These are phyloP conservation scores for Xerocomus spinulosus DNA, from an alignment of 768 basidiomycete genomes.

Conservation along the genomic window DNA sequence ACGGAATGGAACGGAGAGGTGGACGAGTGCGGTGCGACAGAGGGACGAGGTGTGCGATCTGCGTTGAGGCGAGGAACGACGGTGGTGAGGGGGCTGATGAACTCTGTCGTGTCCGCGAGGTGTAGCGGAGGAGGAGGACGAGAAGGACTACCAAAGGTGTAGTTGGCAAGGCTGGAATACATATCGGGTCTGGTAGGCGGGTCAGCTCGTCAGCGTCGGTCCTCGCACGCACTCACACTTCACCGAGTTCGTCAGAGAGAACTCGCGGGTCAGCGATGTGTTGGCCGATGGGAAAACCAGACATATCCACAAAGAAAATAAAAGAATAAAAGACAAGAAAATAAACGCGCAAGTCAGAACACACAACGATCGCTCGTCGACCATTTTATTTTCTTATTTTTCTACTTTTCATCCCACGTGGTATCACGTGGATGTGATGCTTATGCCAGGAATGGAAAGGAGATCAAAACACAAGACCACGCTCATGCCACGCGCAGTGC, in stretches of 20 bases:
- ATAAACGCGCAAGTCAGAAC: not conserved
- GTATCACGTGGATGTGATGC: slow-evolving; percentile 22
- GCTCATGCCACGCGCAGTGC: slow-evolving; percentile 10
- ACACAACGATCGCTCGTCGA: slow-evolving; percentile 1
- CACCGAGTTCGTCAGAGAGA: slow-evolving; percentile 26
- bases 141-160: slow-evolving; percentile 40
- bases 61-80: slow-evolving; percentile 17
- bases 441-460: not conserved
- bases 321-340: not conserved
- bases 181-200: slow-evolving; percentile 13
- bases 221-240: not conserved
- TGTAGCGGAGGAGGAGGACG: slow-evolving; percentile 14
- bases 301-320: slow-evolving; percentile 9
- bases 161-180: slow-evolving; percentile 39
- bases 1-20: slow-evolving; percentile 5
- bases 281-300: slow-evolving; percentile 16
- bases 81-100: slow-evolving; percentile 37
- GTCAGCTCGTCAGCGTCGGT: not conserved
- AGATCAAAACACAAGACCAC: not conserved
- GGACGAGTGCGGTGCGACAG: slow-evolving; percentile 26
- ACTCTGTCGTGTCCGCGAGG: slow-evolving; percentile 12
- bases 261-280: slow-evolving; percentile 29
- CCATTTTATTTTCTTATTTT: slow-evolving; percentile 11
- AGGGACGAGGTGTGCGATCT: slow-evolving; percentile 45
- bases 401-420: slow-evolving; percentile 16